Conservation (phyloP, 176 grass and related monocot species). For the Metroxylon sagu region DNA sequence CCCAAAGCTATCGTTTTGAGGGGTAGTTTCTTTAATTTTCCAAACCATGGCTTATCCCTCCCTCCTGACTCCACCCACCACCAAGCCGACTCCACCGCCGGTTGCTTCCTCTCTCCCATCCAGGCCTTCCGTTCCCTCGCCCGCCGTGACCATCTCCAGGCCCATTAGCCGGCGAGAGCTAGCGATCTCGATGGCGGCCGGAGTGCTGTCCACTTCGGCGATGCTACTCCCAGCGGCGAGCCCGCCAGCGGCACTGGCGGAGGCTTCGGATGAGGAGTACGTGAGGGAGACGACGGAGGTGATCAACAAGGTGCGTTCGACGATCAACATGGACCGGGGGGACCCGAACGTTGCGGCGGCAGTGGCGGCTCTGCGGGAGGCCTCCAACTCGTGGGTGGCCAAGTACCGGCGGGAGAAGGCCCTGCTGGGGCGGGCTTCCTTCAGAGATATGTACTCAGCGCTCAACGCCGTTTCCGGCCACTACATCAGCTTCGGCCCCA, state of each 20-base stretch:
- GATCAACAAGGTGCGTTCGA: slow-evolving; percentile 86
- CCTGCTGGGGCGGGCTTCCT: slow-evolving; percentile 69
- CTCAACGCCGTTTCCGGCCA: slow-evolving; percentile 95
- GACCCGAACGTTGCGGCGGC: slow-evolving; percentile 71
- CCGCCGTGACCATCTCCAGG: background rate
- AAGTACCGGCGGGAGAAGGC: slow-evolving; percentile 86
- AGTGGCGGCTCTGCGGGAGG: slow-evolving; percentile 76
- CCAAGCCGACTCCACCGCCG: background rate
- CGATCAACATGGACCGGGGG: slow-evolving; percentile 70
- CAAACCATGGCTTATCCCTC: slow-evolving; percentile 3
- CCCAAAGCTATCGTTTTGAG: background rate
- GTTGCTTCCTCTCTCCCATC: background rate
- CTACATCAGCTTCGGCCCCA: slow-evolving; percentile 99
- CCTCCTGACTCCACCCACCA: slow-evolving; percentile 5
- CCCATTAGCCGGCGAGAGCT: slow-evolving; percentile 9
- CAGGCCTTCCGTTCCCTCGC: too few species aligned
- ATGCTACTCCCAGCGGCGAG: background rate
- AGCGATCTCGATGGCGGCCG: background rate
- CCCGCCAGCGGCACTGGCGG: slow-evolving; percentile 24
- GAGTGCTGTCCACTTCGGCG: background rate
- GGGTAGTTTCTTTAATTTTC: background rate
- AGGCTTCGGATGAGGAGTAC: slow-evolving; percentile 65
- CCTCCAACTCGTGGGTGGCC: slow-evolving; percentile 92
- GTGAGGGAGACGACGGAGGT: slow-evolving; percentile 80
- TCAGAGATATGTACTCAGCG: slow-evolving; percentile 96